phyloP scores from a whole-genome alignment of 331 rosid genomes.

The Quercus phellos region DNA sequence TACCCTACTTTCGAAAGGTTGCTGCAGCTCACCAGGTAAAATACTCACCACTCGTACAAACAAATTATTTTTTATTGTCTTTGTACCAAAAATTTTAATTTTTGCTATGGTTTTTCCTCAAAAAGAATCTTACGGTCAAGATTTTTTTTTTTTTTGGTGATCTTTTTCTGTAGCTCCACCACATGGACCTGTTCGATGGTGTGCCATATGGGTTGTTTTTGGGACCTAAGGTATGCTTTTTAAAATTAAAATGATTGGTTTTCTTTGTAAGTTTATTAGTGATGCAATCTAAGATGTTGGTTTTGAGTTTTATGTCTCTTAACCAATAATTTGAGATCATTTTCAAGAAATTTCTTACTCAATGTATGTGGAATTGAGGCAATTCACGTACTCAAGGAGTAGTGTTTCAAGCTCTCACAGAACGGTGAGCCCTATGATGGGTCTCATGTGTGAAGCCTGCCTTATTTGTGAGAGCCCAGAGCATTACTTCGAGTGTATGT shows the following conservation, averaged over 20 bases:
- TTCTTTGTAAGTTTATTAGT: not conserved
- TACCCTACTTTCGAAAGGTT: conserved; percentile 85
- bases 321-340: no score
- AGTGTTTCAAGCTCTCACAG: no score
- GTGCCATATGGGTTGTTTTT: conserved; percentile 95
- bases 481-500: no score
- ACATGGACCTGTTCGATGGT: conserved; percentile 80
- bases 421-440: no score
- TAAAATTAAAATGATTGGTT: not conserved
- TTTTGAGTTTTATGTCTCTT: no score
- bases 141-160: conserved; percentile 26
- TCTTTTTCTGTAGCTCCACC: conserved; percentile 69
- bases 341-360: no score
- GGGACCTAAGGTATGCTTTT: conserved; percentile 73
- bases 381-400: no score
- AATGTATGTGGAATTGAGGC: no score
- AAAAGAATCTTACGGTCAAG: conserved; percentile 14
- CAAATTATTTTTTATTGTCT: not conserved
- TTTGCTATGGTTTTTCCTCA: not conserved
- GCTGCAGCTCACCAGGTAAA: conserved; percentile 90
- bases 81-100: not conserved
- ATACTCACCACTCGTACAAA: not conserved
- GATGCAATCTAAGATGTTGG: no score
- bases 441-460: rapidly evolving
- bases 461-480: rapidly evolving